These are phyloP conservation scores for Elsinoe batatas DNA, from an alignment of 2,329 filamentous ascomycete genomes.

Conservation along the genomic window DNA sequence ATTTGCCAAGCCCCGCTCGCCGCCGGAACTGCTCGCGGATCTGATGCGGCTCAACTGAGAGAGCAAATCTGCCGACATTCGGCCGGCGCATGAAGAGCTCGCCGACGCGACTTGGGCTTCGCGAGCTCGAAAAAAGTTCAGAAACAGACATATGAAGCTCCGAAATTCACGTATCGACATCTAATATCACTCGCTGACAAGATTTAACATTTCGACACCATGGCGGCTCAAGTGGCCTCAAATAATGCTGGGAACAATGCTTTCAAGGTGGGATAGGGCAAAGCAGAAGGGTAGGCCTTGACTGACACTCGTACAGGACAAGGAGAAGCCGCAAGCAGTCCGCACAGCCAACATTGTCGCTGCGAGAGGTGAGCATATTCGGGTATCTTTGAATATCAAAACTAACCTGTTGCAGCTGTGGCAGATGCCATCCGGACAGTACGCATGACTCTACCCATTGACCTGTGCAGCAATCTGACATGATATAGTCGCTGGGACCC, in stretches of 20 bases:
- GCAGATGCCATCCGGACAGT: conserved; percentile 91
- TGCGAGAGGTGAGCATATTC: conserved; percentile 63
- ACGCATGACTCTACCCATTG: conserved; percentile 23
- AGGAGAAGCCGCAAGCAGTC: conserved; percentile 98
- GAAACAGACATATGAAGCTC: background rate
- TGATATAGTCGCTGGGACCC: conserved; percentile 65
- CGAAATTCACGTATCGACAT: too few relatives aligned
- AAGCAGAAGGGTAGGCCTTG: background rate
- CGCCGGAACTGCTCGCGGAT: background rate
- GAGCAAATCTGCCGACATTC: background rate
- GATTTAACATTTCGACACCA: conserved; percentile 15
- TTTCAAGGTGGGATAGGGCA: conserved; percentile 48
- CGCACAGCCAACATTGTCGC: conserved; percentile 94
- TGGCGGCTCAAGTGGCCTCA: conserved; percentile 35
- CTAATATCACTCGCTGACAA: too few relatives aligned
- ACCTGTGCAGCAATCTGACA: background rate
- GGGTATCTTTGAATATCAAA: conserved; percentile 19
- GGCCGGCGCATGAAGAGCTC: conserved; percentile 12
- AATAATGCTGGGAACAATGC: conserved; percentile 50
- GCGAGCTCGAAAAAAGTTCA: conserved; percentile 12
- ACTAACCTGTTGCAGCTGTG: conserved; percentile 53
- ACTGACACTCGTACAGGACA: conserved; percentile 43
- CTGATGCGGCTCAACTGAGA: background rate
- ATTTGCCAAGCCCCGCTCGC: background rate
- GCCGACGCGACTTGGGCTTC: conserved; percentile 1